Percentiles rank a stretch among this genome's conserved stretches.
phyloP scores from a whole-genome alignment of 2,329 filamentous ascomycete genomes.

The Lithohypha guttulata region DNA sequence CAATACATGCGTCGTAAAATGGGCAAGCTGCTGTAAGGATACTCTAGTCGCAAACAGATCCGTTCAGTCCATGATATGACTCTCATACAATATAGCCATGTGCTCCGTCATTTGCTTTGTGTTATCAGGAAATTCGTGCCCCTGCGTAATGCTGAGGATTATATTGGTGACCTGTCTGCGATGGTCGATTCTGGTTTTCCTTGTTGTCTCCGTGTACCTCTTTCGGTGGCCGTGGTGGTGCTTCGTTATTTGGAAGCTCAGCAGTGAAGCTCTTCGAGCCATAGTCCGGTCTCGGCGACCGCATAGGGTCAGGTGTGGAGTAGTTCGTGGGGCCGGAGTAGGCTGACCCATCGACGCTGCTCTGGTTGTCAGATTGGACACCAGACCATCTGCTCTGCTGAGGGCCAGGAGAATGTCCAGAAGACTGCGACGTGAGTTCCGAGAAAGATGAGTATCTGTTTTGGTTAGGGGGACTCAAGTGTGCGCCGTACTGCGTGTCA shows the following conservation, averaged over 20 bases:
- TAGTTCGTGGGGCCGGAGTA: constrained; percentile 2
- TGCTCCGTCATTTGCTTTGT: too few relatives aligned
- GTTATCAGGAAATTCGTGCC: too few relatives aligned
- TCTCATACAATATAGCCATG: too few relatives aligned
- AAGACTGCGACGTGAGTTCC: constrained; percentile 1
- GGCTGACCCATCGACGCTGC: constrained; percentile 3
- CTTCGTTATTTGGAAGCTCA: constrained; percentile 3
- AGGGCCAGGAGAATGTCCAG: constrained; percentile 2
- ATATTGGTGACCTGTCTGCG: neutral
- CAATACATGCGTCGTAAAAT: too few relatives aligned
- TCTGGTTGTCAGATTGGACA: constrained; percentile 7
- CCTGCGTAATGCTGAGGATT: constrained; percentile 4
- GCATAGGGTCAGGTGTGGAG: constrained; percentile 4
- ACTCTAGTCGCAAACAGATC: too few relatives aligned
- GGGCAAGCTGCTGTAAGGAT: too few relatives aligned
- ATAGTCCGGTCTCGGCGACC: constrained; percentile 2
- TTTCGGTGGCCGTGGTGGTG: constrained; percentile 1
- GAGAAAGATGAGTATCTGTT: constrained; percentile 4
- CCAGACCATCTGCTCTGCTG: constrained; percentile 3
- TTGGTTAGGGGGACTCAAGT: neutral
- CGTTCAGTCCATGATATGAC: too few relatives aligned
- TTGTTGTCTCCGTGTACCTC: neutral
- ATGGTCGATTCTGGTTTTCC: neutral
- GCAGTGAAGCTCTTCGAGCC: constrained; percentile 4
- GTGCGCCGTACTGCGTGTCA: constrained; percentile 12